A percentile compares a stretch with the other conserved stretches of the same genome.
Conservation (phyloP, 2,329 filamentous ascomycete genomes). For the Metarhizium robertsii region DNA sequence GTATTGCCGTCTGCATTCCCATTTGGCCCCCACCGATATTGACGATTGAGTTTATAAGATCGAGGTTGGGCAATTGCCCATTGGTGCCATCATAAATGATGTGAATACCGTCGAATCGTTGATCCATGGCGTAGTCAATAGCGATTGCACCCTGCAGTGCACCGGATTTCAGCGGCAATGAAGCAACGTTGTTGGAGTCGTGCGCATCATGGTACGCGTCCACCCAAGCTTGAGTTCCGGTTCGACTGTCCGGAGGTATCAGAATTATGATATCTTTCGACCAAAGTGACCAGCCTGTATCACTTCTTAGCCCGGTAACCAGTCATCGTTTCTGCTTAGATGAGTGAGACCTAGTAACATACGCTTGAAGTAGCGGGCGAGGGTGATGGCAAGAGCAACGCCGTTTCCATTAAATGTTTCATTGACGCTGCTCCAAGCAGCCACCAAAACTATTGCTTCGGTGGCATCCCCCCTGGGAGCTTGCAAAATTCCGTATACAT, state of each 20-base stretch:
- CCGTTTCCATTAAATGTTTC: constrained; percentile 76
- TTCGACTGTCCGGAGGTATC: constrained; percentile 78
- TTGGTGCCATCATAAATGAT: constrained; percentile 94
- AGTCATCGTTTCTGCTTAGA: neutral
- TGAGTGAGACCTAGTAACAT: constrained; percentile 11
- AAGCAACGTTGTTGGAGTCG: constrained; percentile 57
- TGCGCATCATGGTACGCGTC: constrained; percentile 95
- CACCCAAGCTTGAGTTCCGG: constrained; percentile 92
- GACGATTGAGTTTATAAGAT: constrained; percentile 89
- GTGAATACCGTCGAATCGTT: constrained; percentile 78
- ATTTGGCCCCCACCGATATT: constrained; percentile 85
- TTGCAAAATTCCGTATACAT: constrained; percentile 87
- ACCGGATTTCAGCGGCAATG: constrained; percentile 82
- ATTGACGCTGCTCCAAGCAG: constrained; percentile 77
- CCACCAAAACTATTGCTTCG: constrained; percentile 88
- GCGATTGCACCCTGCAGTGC: constrained; percentile 87
- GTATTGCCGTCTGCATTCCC: constrained; percentile 74
- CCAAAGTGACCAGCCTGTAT: constrained; percentile 83
- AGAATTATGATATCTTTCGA: constrained; percentile 97
- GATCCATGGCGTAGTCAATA: constrained; percentile 83
- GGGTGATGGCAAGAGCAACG: constrained; percentile 73
- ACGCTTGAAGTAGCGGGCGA: constrained; percentile 92
- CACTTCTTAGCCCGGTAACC: constrained; percentile 10
- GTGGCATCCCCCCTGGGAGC: constrained; percentile 93
- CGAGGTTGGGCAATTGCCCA: constrained; percentile 88